phyloP scores from a whole-genome alignment of 768 basidiomycete species.

The Exidia glandulosa region DNA sequence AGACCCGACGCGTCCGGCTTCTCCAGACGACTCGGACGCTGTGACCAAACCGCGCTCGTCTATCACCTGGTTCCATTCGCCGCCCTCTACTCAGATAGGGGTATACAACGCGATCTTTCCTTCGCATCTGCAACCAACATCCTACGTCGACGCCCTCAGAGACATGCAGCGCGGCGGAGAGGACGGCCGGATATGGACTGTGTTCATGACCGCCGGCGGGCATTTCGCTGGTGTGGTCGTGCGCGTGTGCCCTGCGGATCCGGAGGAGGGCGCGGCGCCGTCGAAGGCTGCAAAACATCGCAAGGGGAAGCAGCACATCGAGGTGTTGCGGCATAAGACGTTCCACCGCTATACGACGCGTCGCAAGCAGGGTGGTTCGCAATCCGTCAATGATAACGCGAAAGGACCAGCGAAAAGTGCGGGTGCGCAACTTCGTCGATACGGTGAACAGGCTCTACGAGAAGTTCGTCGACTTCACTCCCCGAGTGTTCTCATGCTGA shows the following conservation, averaged over 20 bases:
- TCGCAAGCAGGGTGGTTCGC: conserved; percentile 93
- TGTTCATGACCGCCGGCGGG: conserved; percentile 96
- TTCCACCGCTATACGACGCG: conserved; percentile 98
- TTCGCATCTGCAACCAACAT: conserved; percentile 22
- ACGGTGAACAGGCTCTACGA: conserved; percentile 86
- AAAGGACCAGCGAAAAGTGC: conserved; percentile 91
- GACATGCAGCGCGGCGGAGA: conserved; percentile 46
- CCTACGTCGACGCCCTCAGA: conserved; percentile 50
- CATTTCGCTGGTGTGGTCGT: conserved; percentile 94
- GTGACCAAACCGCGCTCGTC: conserved; percentile 48
- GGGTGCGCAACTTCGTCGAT: conserved; percentile 85
- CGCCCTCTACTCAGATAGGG: conserved; percentile 80
- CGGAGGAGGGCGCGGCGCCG: too few species aligned
- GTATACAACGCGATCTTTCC: conserved; percentile 74
- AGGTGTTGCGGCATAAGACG: conserved; percentile 83
- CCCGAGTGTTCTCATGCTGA: background rate
- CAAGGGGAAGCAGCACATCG: conserved; percentile 63
- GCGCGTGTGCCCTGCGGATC: conserved; percentile 48
- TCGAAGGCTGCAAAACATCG: conserved; percentile 48
- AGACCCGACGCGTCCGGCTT: conserved; percentile 37
- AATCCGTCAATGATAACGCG: conserved; percentile 82
- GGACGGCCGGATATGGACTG: conserved; percentile 70
- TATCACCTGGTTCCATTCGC: conserved; percentile 83
- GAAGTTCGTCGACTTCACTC: conserved; percentile 46
- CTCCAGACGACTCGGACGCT: conserved; percentile 8